A percentile compares a stretch with the other conserved stretches of the same genome.
Evolutionary conservation across 441 rosid genomes (phyloP).

Genomic region (Pelargonium fulgidum): DNA sequence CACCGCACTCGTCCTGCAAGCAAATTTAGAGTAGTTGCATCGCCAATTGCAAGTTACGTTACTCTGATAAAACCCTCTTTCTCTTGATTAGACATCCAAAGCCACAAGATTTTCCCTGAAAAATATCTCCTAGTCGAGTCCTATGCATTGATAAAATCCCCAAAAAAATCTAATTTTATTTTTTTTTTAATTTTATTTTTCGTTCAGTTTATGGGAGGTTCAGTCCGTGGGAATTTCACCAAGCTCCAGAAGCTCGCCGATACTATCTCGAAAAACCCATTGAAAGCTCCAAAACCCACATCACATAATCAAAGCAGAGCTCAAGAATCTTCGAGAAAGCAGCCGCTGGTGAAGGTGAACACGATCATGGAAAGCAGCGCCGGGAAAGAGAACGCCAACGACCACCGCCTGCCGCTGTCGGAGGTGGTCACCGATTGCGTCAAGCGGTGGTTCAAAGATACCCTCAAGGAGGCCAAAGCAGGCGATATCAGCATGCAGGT

Average conservation of each 20-base stretch:
- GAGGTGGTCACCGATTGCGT: slow-evolving; percentile 77
- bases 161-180: slow-evolving; percentile 3
- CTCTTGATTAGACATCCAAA: background rate
- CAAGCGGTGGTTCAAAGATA: slow-evolving; percentile 84
- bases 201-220: slow-evolving; percentile 44
- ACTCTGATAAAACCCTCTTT: background rate
- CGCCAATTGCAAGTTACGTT: slow-evolving; percentile 3
- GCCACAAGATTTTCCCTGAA: background rate
- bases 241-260: slow-evolving; percentile 36
- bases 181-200: background rate
- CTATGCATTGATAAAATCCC: background rate
- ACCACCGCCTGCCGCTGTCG: slow-evolving; percentile 50
- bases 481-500: slow-evolving; percentile 89
- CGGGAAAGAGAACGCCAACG: slow-evolving; percentile 19
- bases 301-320: slow-evolving; percentile 16
- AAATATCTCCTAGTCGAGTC: background rate
- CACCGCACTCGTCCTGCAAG: background rate
- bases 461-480: slow-evolving; percentile 82
- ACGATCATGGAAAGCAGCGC: slow-evolving; percentile 41
- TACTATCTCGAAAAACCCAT: slow-evolving; percentile 17
- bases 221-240: slow-evolving; percentile 30
- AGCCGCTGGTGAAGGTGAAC: slow-evolving; percentile 19
- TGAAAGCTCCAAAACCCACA: slow-evolving; percentile 30
- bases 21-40: background rate
- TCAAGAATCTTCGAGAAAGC: slow-evolving; percentile 8